These are phyloP conservation scores for Datura wrightii DNA, from an alignment of 257 asterid genomes.

Conservation along the genomic window DNA sequence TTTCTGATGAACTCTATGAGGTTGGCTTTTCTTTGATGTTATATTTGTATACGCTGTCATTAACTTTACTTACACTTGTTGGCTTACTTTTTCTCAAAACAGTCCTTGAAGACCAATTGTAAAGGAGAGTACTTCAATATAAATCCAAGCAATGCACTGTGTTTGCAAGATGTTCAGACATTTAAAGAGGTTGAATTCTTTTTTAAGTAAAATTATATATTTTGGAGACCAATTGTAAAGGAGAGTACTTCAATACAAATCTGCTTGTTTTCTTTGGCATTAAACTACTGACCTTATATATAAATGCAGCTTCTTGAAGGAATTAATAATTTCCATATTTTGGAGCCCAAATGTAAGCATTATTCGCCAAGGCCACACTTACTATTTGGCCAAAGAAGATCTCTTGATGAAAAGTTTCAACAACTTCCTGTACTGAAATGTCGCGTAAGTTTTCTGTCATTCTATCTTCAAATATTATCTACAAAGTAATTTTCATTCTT, in stretches of 20 bases:
- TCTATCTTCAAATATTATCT: neutral
- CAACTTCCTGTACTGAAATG: neutral
- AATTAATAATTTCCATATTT: slow-evolving; percentile 13
- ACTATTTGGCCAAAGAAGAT: slow-evolving; percentile 28
- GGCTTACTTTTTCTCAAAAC: neutral
- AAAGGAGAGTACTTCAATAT: slow-evolving; percentile 29
- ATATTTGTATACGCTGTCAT: neutral
- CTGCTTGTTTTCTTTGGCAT: neutral
- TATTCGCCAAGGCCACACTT: neutral
- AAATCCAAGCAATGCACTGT: slow-evolving; percentile 26
- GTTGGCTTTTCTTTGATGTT: neutral
- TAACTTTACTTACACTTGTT: neutral
- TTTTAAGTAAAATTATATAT: neutral
- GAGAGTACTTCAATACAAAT: too few species aligned
- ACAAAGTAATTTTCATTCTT: neutral
- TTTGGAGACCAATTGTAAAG: too few species aligned
- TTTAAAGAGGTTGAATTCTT: slow-evolving; percentile 33
- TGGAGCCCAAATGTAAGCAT: slow-evolving; percentile 37
- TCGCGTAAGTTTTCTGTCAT: slow-evolving; percentile 30
- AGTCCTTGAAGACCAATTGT: slow-evolving; percentile 39
- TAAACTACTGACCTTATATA: neutral
- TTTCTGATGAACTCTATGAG: slow-evolving; percentile 37
- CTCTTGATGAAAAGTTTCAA: slow-evolving; percentile 34
- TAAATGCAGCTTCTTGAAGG: slow-evolving; percentile 34
- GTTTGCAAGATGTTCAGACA: slow-evolving; percentile 30